phyloP scores from a whole-genome alignment of 306 rosid genomes.

The Cucurbita moschata region DNA sequence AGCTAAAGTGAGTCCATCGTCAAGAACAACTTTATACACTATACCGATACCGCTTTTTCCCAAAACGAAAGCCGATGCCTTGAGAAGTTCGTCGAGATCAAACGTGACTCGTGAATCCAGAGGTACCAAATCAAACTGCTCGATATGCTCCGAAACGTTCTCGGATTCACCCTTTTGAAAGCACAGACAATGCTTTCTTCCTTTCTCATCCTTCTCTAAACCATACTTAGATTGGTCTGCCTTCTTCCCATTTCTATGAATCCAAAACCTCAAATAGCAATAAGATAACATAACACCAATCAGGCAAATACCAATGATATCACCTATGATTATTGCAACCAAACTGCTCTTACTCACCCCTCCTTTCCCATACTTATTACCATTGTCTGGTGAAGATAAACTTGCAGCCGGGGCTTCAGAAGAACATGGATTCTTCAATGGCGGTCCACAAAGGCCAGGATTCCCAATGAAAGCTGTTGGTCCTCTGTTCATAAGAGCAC shows the following conservation, averaged over 20 bases:
- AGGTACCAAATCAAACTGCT: slow-evolving; percentile 86
- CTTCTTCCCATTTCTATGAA: slow-evolving; percentile 22
- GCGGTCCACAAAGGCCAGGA: slow-evolving; percentile 85
- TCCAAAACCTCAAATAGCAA: slow-evolving; percentile 66
- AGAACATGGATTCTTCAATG: slow-evolving; percentile 78
- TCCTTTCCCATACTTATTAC: slow-evolving; percentile 26
- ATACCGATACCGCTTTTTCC: slow-evolving; percentile 95
- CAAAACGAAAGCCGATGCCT: slow-evolving; percentile 94
- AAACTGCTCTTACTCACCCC: slow-evolving; percentile 62
- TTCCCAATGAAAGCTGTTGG: slow-evolving; percentile 97
- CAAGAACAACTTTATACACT: slow-evolving; percentile 94
- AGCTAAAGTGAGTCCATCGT: slow-evolving; percentile 76
- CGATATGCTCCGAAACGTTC: slow-evolving; percentile 52
- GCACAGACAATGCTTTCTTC: slow-evolving; percentile 58
- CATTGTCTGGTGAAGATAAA: slow-evolving; percentile 48
- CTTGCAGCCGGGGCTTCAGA: slow-evolving; percentile 33
- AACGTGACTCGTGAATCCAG: slow-evolving; percentile 64
- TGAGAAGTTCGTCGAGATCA: slow-evolving; percentile 95
- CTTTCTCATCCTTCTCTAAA: slow-evolving; percentile 38
- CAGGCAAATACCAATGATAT: slow-evolving; percentile 70
- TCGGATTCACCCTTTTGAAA: slow-evolving; percentile 68
- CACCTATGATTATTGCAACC: slow-evolving; percentile 66
- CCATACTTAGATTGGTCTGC: slow-evolving; percentile 27
- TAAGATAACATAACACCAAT: slow-evolving; percentile 76
- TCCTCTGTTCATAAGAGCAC: slow-evolving; percentile 96